Percentiles rank a stretch among this genome's conserved stretches.
Conservation (phyloP, 2,329 filamentous ascomycete species). For the Xylogone sp. region DNA sequence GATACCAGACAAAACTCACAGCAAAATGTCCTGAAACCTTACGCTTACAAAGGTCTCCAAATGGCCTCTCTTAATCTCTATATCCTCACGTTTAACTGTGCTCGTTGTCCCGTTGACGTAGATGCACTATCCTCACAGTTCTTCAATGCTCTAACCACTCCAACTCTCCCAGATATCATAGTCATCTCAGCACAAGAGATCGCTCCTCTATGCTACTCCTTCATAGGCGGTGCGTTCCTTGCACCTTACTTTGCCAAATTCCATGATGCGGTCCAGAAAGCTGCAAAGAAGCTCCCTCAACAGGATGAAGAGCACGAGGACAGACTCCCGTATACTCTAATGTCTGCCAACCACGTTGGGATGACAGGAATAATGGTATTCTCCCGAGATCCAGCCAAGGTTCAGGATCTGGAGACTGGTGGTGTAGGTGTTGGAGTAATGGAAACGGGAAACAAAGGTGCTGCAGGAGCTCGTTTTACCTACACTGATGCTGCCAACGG, state of each 20-base stretch:
- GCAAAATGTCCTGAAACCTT: neutral
- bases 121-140: slow-evolving; percentile 69
- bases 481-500: slow-evolving; percentile 40
- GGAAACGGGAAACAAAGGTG: slow-evolving; percentile 95
- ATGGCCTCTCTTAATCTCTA: slow-evolving; percentile 63
- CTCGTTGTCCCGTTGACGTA: slow-evolving; percentile 64
- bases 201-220: slow-evolving; percentile 77
- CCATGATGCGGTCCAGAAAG: slow-evolving; percentile 66
- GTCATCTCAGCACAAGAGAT: slow-evolving; percentile 80
- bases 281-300: slow-evolving; percentile 39
- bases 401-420: slow-evolving; percentile 69
- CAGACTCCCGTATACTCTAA: slow-evolving; percentile 58
- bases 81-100: slow-evolving; percentile 88
- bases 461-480: slow-evolving; percentile 71
- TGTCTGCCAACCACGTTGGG: slow-evolving; percentile 72
- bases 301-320: slow-evolving; percentile 6
- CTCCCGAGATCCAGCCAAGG: slow-evolving; percentile 56
- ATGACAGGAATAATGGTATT: slow-evolving; percentile 91
- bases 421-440: slow-evolving; percentile 80
- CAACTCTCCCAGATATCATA: slow-evolving; percentile 61
- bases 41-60: neutral
- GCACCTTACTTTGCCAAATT: slow-evolving; percentile 72
- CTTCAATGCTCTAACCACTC: slow-evolving; percentile 49
- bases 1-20: neutral
- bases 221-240: slow-evolving; percentile 80